A percentile compares a stretch with the other conserved stretches of the same genome.
These are phyloP conservation scores for Willaertia magna DNA, from an alignment of 208 protist genomes.

Conservation along the genomic window DNA sequence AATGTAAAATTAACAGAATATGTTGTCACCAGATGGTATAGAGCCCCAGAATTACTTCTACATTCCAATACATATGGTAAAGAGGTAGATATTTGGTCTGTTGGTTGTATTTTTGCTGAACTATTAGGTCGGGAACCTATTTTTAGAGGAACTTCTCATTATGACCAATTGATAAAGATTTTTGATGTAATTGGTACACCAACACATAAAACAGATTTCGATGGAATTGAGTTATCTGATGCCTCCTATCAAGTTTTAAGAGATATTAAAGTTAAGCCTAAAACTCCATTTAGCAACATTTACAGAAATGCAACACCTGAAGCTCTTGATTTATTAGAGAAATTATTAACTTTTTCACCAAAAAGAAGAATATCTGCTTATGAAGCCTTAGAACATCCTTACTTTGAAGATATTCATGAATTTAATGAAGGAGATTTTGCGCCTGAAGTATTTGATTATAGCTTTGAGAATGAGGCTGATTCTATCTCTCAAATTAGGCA, in stretches of 20 bases:
- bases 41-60: conserved; percentile 15
- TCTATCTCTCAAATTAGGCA: background rate
- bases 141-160: conserved; percentile 39
- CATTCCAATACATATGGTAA: conserved; percentile 10
- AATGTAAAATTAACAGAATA: background rate
- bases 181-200: background rate
- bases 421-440: background rate
- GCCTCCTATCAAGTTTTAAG: background rate
- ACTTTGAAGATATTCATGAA: background rate
- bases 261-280: background rate
- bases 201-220: background rate
- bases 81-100: conserved; percentile 54
- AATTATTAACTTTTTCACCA: background rate
- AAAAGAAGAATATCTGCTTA: background rate
- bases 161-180: conserved; percentile 60
- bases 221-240: background rate
- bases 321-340: background rate
- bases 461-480: background rate
- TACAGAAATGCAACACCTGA: background rate
- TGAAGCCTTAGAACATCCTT: background rate
- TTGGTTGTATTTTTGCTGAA: conserved; percentile 66
- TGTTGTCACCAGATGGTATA: conserved; percentile 15
- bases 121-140: conserved; percentile 36
- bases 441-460: background rate
- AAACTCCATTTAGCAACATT: background rate